Evolutionary conservation across 805 yeast species (phyloP).

Genomic region (Blastobotrys robertii): DNA sequence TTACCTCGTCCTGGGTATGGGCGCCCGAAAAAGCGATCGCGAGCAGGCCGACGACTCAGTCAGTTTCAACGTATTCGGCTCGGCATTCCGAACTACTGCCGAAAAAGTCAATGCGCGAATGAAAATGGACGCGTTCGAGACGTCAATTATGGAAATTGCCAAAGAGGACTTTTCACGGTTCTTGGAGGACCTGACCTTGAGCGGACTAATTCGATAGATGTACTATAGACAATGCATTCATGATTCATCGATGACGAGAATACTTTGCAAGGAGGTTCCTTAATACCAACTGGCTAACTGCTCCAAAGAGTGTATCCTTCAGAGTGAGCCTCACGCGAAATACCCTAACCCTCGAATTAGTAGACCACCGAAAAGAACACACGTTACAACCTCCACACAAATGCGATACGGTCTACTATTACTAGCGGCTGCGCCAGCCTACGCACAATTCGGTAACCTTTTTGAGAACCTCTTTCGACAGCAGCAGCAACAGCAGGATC

Average conservation of each 20-base stretch:
- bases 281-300: no score
- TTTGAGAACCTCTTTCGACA: slow-evolving; percentile 31
- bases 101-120: slow-evolving; percentile 77
- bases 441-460: slow-evolving; percentile 37
- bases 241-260: slow-evolving; percentile 1
- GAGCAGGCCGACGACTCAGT: slow-evolving; percentile 27
- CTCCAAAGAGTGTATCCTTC: no score
- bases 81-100: slow-evolving; percentile 86
- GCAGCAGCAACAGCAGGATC: slow-evolving; percentile 30
- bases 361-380: no score
- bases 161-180: slow-evolving; percentile 84
- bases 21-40: slow-evolving; percentile 61
- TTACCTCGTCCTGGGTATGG: slow-evolving; percentile 80
- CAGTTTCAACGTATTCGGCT: slow-evolving; percentile 66
- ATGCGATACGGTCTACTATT: no score
- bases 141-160: slow-evolving; percentile 81
- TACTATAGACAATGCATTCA: background rate
- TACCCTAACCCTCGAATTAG: no score
- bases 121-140: slow-evolving; percentile 88
- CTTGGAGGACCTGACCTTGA: slow-evolving; percentile 68
- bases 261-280: no score
- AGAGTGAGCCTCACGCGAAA: no score
- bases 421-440: slow-evolving; percentile 8
- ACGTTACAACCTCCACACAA: no score
- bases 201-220: slow-evolving; percentile 40